These are phyloP conservation scores for Tubosaeta brunneosetosa DNA, from an alignment of 768 basidiomycete genomes.

Conservation along the genomic window DNA sequence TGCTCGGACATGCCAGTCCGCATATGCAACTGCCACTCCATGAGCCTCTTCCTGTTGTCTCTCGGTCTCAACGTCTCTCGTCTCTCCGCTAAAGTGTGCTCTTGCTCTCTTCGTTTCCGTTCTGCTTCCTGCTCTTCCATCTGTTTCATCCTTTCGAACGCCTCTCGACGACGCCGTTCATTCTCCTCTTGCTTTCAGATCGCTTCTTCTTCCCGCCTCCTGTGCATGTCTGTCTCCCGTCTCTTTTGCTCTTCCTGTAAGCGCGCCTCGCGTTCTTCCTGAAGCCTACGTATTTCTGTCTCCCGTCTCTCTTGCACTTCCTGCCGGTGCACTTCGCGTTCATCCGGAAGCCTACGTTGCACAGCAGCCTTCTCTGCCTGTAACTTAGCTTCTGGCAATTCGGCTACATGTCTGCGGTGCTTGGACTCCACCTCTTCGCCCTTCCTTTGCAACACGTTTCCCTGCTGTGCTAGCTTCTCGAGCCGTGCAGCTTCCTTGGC, in stretches of 20 bases:
- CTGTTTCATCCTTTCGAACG: too few relatives aligned
- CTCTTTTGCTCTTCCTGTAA: neutral
- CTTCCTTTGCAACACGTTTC: slow-evolving; percentile 35
- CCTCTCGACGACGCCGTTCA: too few relatives aligned
- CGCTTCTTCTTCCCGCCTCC: neutral
- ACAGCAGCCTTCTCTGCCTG: neutral
- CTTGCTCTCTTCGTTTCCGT: too few relatives aligned
- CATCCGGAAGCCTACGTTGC: neutral
- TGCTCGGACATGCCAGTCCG: too few relatives aligned
- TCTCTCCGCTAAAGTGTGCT: too few relatives aligned
- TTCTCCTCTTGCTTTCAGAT: too few relatives aligned
- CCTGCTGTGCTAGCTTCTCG: slow-evolving; percentile 2
- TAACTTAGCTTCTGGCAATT: slow-evolving; percentile 42
- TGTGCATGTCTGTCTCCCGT: neutral
- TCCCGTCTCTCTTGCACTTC: neutral
- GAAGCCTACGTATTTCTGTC: neutral
- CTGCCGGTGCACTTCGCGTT: neutral
- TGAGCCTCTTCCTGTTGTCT: too few relatives aligned
- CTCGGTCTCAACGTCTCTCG: too few relatives aligned
- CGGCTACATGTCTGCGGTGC: slow-evolving; percentile 37
- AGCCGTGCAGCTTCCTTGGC: too few relatives aligned
- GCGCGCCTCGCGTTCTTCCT: neutral
- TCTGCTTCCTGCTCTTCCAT: too few relatives aligned
- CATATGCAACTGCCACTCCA: too few relatives aligned
- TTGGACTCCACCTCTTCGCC: slow-evolving; percentile 40